Evolutionary conservation across 164 flowering plant genomes (phyloP).

Genomic region (Vitis labrusca): DNA sequence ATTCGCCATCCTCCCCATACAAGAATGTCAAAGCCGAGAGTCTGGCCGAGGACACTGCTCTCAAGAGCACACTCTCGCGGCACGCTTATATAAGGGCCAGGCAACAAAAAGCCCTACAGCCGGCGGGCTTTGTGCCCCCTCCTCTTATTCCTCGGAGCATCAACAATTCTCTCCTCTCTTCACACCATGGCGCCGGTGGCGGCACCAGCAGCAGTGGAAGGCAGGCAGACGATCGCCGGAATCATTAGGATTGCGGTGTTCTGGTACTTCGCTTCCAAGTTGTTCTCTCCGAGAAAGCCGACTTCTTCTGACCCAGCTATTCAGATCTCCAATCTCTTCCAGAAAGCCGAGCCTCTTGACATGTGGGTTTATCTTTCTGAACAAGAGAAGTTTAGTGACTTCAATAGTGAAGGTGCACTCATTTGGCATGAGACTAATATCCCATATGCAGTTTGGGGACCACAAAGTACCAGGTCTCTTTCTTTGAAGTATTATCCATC

Average conservation of each 20-base stretch:
- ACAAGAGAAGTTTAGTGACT: constrained; percentile 74
- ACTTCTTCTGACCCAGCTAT: constrained; percentile 47
- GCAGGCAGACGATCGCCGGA: constrained; percentile 60
- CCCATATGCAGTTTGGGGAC: constrained; percentile 93
- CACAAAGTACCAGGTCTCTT: constrained; percentile 59
- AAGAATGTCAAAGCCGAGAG: too few relatives aligned
- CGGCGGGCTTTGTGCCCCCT: too few relatives aligned
- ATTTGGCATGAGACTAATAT: constrained; percentile 91
- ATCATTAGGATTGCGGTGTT: constrained; percentile 76
- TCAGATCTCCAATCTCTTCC: constrained; percentile 79
- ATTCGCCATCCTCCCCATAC: too few relatives aligned
- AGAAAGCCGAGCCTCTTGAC: constrained; percentile 74
- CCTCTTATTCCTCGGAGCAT: neutral
- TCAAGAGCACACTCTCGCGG: too few relatives aligned
- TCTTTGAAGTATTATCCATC: constrained; percentile 71
- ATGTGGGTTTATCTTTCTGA: constrained; percentile 95
- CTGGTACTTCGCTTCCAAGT: constrained; percentile 89
- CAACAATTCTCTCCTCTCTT: neutral
- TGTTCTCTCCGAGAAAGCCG: constrained; percentile 70
- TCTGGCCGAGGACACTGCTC: too few relatives aligned
- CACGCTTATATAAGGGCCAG: too few relatives aligned
- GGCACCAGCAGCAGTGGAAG: constrained; percentile 19
- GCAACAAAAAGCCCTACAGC: too few relatives aligned
- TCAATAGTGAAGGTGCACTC: constrained; percentile 71
- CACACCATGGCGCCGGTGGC: neutral